These are phyloP conservation scores for Phytophthora podocarpi DNA, from an alignment of 352 stramenopile genomes.

Conservation along the genomic window DNA sequence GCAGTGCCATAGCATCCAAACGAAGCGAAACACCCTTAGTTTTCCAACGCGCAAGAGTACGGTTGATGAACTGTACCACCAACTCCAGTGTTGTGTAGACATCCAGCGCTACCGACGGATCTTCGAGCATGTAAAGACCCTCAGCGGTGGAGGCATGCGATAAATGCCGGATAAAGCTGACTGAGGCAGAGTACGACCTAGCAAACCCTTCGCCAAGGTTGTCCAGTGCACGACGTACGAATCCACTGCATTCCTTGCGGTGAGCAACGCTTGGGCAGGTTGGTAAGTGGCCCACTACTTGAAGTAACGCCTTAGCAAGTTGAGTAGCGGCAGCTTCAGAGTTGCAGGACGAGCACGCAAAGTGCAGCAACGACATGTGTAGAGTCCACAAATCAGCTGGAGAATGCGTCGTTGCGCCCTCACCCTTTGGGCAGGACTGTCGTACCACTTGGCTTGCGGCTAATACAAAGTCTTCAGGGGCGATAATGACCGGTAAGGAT, in stretches of 20 bases:
- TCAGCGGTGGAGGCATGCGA: conserved; percentile 28
- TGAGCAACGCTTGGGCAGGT: conserved; percentile 42
- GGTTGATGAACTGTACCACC: conserved; percentile 39
- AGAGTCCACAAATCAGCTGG: conserved; percentile 43
- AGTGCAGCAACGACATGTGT: conserved; percentile 60
- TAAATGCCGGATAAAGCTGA: conserved; percentile 44
- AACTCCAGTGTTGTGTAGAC: conserved; percentile 30
- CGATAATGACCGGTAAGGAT: conserved; percentile 11
- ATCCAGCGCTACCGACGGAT: conserved; percentile 26
- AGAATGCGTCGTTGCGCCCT: not conserved
- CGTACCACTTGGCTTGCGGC: conserved; percentile 24
- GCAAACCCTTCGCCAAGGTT: conserved; percentile 39
- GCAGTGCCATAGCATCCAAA: conserved; percentile 48
- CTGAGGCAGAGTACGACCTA: conserved; percentile 40
- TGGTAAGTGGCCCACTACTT: conserved; percentile 50
- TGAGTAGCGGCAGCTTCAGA: conserved; percentile 41
- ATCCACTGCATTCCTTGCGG: conserved; percentile 47
- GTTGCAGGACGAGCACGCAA: conserved; percentile 45
- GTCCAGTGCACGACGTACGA: conserved; percentile 51
- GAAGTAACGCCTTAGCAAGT: conserved; percentile 46
- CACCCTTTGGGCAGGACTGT: conserved; percentile 17
- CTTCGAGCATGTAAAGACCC: conserved; percentile 26
- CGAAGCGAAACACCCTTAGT: conserved; percentile 15
- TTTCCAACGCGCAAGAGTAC: conserved; percentile 34
- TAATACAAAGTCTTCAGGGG: conserved; percentile 34